phyloP scores from a whole-genome alignment of 2,329 filamentous ascomycete genomes.

The Volutella citrinella region DNA sequence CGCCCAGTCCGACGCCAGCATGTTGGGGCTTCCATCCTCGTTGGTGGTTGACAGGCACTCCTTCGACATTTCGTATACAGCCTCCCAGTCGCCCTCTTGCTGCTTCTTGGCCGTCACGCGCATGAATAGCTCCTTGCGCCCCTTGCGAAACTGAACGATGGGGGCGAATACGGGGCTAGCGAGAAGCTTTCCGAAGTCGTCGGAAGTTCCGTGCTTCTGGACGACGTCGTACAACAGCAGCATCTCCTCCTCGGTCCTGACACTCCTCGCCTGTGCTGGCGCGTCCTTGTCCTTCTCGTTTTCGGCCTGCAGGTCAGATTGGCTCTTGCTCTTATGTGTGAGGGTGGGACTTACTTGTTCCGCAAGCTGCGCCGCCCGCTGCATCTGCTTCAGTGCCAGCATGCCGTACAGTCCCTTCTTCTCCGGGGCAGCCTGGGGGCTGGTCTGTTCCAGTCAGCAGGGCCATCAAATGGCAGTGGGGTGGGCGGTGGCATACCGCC shows the following conservation, averaged over 20 bases:
- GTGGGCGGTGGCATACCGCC: slow-evolving; percentile 45
- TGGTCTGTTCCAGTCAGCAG: no score
- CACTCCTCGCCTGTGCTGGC: slow-evolving; percentile 25
- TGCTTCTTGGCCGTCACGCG: slow-evolving; percentile 38
- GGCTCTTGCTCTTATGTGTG: no score
- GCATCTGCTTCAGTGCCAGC: slow-evolving; percentile 49
- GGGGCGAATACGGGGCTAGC: slow-evolving; percentile 40
- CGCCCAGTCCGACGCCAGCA: slow-evolving; percentile 44
- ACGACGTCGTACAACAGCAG: slow-evolving; percentile 48
- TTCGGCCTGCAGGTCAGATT: slow-evolving; percentile 16
- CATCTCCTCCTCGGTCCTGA: slow-evolving; percentile 49
- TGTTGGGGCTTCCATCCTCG: slow-evolving; percentile 34
- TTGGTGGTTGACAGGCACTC: slow-evolving; percentile 40
- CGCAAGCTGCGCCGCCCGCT: slow-evolving; percentile 44
- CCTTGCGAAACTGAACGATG: slow-evolving; percentile 41
- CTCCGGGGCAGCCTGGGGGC: slow-evolving; percentile 42
- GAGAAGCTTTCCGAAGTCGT: slow-evolving; percentile 39
- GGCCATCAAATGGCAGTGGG: no score
- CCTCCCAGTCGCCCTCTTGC: slow-evolving; percentile 38
- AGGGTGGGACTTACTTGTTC: slow-evolving; percentile 35
- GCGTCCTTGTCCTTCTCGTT: slow-evolving; percentile 13
- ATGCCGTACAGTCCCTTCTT: slow-evolving; percentile 52
- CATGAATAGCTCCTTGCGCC: slow-evolving; percentile 46
- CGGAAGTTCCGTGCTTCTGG: slow-evolving; percentile 39
- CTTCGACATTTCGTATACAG: slow-evolving; percentile 41